Evolutionary conservation across 2,329 filamentous ascomycete species (phyloP).

Genomic region (Fusarium miscanthi): DNA sequence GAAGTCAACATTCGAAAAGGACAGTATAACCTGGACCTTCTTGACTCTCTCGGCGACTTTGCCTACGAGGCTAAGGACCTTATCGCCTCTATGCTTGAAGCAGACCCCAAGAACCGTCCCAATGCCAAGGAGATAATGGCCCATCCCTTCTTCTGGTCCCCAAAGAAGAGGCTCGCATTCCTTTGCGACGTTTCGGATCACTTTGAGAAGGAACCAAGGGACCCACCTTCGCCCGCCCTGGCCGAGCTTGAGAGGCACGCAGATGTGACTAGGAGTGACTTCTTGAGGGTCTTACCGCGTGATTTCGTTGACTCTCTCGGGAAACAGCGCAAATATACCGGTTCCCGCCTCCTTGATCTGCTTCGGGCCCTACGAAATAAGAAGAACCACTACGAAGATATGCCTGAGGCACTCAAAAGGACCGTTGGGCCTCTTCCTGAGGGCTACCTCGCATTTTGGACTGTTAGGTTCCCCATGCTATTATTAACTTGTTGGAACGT

Average conservation of each 20-base stretch:
- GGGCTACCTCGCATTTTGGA: slow-evolving; percentile 88
- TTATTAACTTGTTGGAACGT: slow-evolving; percentile 83
- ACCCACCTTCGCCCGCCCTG: slow-evolving; percentile 79
- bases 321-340: slow-evolving; percentile 95
- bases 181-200: slow-evolving; percentile 97
- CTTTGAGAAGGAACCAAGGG: slow-evolving; percentile 91
- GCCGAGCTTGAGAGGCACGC: slow-evolving; percentile 67
- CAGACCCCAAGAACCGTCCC: slow-evolving; percentile 69
- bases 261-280: slow-evolving; percentile 74
- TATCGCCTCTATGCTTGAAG: slow-evolving; percentile 79
- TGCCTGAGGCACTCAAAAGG: slow-evolving; percentile 80
- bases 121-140: slow-evolving; percentile 83
- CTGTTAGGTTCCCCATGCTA: slow-evolving; percentile 79
- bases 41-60: slow-evolving; percentile 83
- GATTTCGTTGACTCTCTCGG: slow-evolving; percentile 90
- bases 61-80: slow-evolving; percentile 89
- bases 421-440: slow-evolving; percentile 79
- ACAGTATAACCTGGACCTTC: slow-evolving; percentile 75
- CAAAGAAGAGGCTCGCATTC: slow-evolving; percentile 89
- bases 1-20: slow-evolving; percentile 98
- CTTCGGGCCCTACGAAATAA: slow-evolving; percentile 93
- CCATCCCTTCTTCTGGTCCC: slow-evolving; percentile 96
- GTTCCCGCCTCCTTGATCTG: slow-evolving; percentile 83
- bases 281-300: slow-evolving; percentile 78
- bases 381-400: slow-evolving; percentile 97